These are phyloP conservation scores for Lipomyces yamadae DNA, from an alignment of 805 yeast genomes.

Conservation along the genomic window DNA sequence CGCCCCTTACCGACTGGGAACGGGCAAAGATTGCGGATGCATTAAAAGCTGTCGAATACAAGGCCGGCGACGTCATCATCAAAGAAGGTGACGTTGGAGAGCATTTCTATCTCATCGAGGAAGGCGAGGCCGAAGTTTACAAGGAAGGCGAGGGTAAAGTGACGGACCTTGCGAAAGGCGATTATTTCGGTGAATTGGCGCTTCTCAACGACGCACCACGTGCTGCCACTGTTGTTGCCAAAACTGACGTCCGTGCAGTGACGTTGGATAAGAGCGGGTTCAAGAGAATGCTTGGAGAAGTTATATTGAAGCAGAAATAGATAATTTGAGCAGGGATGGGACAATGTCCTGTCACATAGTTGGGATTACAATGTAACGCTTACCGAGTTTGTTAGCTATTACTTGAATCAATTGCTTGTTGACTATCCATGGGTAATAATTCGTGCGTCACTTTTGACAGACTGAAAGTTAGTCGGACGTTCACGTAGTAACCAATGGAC, in stretches of 20 bases:
- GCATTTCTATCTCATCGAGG: conserved; percentile 72
- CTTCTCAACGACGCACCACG: conserved; percentile 88
- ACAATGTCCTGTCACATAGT: neutral
- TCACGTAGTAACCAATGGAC: no score
- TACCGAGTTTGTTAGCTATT: neutral
- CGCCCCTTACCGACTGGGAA: conserved; percentile 74
- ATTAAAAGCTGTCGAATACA: conserved; percentile 73
- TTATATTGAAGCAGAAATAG: conserved; percentile 41
- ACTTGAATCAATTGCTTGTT: no score
- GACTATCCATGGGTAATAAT: no score
- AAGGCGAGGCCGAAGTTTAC: conserved; percentile 79
- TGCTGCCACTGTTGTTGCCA: conserved; percentile 88
- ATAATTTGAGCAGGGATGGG: neutral
- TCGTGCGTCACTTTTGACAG: no score
- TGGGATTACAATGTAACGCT: neutral
- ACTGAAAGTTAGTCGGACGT: no score
- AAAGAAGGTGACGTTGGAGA: conserved; percentile 86
- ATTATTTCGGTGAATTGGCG: conserved; percentile 96
- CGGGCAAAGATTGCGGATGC: conserved; percentile 95
- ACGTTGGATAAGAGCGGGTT: conserved; percentile 90
- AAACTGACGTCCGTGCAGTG: conserved; percentile 80
- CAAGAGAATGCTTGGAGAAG: conserved; percentile 92
- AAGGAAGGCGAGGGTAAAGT: conserved; percentile 67
- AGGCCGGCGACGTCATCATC: conserved; percentile 74
- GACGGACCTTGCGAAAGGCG: conserved; percentile 71